These are phyloP conservation scores for Aquanectria penicillioides DNA, from an alignment of 2,329 filamentous ascomycete species.

Conservation along the genomic window DNA sequence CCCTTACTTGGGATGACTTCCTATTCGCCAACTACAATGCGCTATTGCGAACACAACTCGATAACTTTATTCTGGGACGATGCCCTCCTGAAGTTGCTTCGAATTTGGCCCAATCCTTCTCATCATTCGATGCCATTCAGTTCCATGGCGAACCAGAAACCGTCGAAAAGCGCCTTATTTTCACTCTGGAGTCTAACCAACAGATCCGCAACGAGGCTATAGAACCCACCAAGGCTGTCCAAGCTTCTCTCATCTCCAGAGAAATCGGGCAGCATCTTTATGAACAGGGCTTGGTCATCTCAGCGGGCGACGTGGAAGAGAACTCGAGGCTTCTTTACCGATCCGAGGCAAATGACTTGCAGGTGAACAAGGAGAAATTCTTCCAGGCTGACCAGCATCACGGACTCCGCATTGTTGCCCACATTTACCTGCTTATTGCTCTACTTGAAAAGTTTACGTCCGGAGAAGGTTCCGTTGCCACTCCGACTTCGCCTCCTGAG, in stretches of 20 bases:
- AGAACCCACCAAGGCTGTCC: slow-evolving; percentile 77
- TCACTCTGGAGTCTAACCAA: slow-evolving; percentile 65
- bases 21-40: slow-evolving; percentile 90
- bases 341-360: slow-evolving; percentile 39
- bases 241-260: slow-evolving; percentile 77
- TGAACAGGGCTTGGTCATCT: slow-evolving; percentile 62
- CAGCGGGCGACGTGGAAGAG: slow-evolving; percentile 31
- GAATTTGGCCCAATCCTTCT: slow-evolving; percentile 66
- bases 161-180: slow-evolving; percentile 68
- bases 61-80: slow-evolving; percentile 70
- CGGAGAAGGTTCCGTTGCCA: slow-evolving; percentile 26
- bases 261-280: slow-evolving; percentile 67
- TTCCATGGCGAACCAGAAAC: slow-evolving; percentile 66
- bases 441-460: slow-evolving; percentile 68
- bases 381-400: slow-evolving; percentile 68
- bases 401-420: slow-evolving; percentile 74
- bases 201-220: slow-evolving; percentile 67
- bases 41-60: slow-evolving; percentile 82
- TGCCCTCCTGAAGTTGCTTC: slow-evolving; percentile 64
- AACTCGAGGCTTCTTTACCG: slow-evolving; percentile 43
- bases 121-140: slow-evolving; percentile 71
- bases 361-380: slow-evolving; percentile 57
- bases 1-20: slow-evolving; percentile 84
- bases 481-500: slow-evolving; percentile 27
- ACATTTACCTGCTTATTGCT: slow-evolving; percentile 72